Evolutionary conservation across 2,329 filamentous ascomycete species (phyloP).

Genomic region (Botrytis pseudocinerea): DNA sequence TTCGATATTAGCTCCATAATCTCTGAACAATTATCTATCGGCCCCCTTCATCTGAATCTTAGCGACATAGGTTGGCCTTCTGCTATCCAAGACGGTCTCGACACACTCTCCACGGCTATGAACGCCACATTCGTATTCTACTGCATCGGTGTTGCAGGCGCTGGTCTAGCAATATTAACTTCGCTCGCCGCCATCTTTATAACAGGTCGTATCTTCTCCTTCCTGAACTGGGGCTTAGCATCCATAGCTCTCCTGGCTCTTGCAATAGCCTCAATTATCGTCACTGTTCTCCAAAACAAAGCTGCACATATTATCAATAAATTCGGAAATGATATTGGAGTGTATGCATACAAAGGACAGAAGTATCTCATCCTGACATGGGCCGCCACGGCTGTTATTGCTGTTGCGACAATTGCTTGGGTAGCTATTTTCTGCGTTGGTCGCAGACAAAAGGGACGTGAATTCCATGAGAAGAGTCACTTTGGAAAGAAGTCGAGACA

Average conservation of each 20-base stretch:
- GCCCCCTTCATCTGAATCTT: conserved; percentile 47
- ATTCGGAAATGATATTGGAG: conserved; percentile 38
- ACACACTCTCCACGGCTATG: conserved; percentile 50
- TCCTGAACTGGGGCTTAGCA: conserved; percentile 52
- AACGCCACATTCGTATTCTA: conserved; percentile 60
- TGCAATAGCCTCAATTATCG: conserved; percentile 73
- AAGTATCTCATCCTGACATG: conserved; percentile 62
- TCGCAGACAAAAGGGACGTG: conserved; percentile 30
- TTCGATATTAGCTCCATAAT: conserved; percentile 57
- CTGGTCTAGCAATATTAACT: conserved; percentile 51
- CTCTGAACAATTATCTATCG: conserved; percentile 49
- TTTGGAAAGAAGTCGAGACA: neutral
- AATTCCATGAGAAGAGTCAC: conserved; percentile 36
- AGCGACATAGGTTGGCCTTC: conserved; percentile 56
- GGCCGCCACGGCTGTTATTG: conserved; percentile 52
- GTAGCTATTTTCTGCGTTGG: conserved; percentile 37
- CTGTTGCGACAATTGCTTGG: conserved; percentile 40
- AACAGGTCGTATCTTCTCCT: conserved; percentile 46
- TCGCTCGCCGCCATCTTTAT: conserved; percentile 48
- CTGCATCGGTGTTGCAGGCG: conserved; percentile 55
- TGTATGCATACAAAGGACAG: conserved; percentile 46
- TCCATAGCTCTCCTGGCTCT: conserved; percentile 53
- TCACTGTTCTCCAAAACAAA: conserved; percentile 61
- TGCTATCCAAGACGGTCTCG: conserved; percentile 54
- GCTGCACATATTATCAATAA: conserved; percentile 50